These are phyloP conservation scores for Piromyces finnis DNA, from an alignment of 192 early-diverging fungal species.

Conservation along the genomic window DNA sequence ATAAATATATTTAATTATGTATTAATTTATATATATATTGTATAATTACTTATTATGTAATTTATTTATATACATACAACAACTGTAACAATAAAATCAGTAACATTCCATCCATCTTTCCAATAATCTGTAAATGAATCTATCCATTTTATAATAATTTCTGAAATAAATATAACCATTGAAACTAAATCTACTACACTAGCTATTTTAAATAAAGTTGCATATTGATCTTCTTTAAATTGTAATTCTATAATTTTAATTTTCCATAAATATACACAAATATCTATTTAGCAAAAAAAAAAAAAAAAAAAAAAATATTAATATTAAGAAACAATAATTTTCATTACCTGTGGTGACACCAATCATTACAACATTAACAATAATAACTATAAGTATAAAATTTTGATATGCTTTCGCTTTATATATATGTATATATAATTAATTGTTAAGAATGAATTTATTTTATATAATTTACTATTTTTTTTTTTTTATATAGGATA, in stretches of 20 bases:
- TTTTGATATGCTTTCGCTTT: not conserved
- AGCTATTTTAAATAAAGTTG: conserved; percentile 1
- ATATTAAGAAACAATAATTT: not conserved
- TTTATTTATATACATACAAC: not conserved
- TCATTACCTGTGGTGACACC: not conserved
- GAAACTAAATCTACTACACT: not conserved
- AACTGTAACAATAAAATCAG: conserved; percentile 2
- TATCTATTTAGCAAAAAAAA: too few relatives aligned
- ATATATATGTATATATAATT: not conserved
- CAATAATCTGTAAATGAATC: conserved; percentile 1
- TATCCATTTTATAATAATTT: conserved; percentile 5
- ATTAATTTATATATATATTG: not conserved
- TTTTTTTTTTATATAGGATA: too few relatives aligned
- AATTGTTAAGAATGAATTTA: too few relatives aligned
- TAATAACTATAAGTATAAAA: not conserved
- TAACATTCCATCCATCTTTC: conserved; percentile 4
- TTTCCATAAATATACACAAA: too few relatives aligned
- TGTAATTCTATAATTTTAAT: not conserved
- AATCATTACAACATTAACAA: conserved; percentile 3
- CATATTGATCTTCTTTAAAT: not conserved
- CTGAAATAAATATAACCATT: not conserved
- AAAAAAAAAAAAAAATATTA: too few relatives aligned
- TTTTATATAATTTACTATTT: too few relatives aligned
- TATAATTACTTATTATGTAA: too few relatives aligned
- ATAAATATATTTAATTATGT: too few relatives aligned